Base-by-base conservation (phyloP, 2,329 filamentous ascomycete genomes). In the Trichoderma polysporum region DNA sequence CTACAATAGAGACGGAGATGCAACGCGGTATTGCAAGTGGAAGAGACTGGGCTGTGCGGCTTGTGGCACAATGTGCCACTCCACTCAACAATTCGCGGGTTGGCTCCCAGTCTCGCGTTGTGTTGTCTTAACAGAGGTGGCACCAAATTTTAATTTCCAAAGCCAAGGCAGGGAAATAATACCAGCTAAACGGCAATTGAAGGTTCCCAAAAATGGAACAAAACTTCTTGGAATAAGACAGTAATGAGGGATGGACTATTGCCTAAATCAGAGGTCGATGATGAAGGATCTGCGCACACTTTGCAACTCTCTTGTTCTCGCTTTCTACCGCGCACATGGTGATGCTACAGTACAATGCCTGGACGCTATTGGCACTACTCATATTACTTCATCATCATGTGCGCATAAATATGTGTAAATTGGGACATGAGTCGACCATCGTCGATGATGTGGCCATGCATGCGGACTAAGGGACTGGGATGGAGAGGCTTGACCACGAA, bases 361-460 rank as follows among this genome's bases (percentile, higher is more conserved):
- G 47, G 37, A 45, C n/a, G n/a, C 13, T 33, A 22, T 41, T 15
- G 41, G n/a, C n/a, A n/a, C n/a, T n/a, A n/a, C 22, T 50, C n/a
- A 47, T 19, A 52, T 25, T 27, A 45, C 49, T 56, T 19, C 60
- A 63, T 41, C 37, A 63, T 63, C 50, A 63, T 63, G 60, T 63
- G 60, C 60, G 60, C 60, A 63, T 63, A 45, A 56, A n/a, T 17
- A 27, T 63, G 50, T 63, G 60, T 54, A 56, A 54, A 54, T 37
- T 63, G 17, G 60, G 54, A 63, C 60, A 12, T 56, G 37, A 65
- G 31, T n/a, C 61, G 39, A 15, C 19, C 62, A 65, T 57, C 31
- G 53, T 27, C 52, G 62, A 65, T 65, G 62, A 65, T 58, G 62
- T 65, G 62, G 62, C 62, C 60, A 57, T 50, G 62, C 62, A 58